Percentiles rank a stretch among this genome's conserved stretches.
phyloP scores from a whole-genome alignment of 306 rosid genomes.

The Quercus dentata region DNA sequence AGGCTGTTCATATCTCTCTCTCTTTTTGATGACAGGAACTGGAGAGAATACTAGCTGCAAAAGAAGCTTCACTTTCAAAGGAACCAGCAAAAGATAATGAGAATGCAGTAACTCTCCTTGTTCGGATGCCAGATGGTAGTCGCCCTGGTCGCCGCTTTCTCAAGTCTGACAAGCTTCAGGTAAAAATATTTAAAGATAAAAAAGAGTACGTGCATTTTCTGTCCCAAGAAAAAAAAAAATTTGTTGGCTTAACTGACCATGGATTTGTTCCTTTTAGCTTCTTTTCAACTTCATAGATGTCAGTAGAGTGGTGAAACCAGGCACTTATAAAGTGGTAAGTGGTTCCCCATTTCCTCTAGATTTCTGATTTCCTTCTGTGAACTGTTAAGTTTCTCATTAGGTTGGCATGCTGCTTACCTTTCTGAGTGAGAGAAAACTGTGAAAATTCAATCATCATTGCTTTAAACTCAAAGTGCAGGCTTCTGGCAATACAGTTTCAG shows the following conservation, averaged over 20 bases:
- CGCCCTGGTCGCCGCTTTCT: constrained; percentile 63
- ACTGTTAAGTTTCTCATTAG: neutral
- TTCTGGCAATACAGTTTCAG: neutral
- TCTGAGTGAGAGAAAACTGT: neutral
- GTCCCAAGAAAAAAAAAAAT: neutral
- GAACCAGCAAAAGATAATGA: constrained; percentile 63
- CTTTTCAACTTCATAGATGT: constrained; percentile 68
- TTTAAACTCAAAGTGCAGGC: neutral
- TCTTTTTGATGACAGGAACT: constrained; percentile 36
- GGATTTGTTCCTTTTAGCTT: constrained; percentile 34
- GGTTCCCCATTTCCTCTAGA: constrained; percentile 12
- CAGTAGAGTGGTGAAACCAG: constrained; percentile 46
- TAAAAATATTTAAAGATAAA: constrained; percentile 18
- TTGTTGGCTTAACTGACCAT: constrained; percentile 20
- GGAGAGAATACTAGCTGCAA: constrained; percentile 32
- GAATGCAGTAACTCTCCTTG: constrained; percentile 60
- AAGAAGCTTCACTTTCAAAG: constrained; percentile 43
- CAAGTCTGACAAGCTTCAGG: constrained; percentile 81
- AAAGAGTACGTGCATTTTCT: neutral
- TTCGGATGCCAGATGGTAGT: constrained; percentile 78
- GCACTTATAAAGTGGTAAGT: constrained; percentile 76
- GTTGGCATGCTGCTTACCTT: constrained; percentile 1
- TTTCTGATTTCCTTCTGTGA: constrained; percentile 13
- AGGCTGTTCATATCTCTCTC: neutral
- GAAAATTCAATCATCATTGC: neutral